These are phyloP conservation scores for Ilyonectria mors-panacis DNA, from an alignment of 2,329 filamentous ascomycete species.

Conservation along the genomic window DNA sequence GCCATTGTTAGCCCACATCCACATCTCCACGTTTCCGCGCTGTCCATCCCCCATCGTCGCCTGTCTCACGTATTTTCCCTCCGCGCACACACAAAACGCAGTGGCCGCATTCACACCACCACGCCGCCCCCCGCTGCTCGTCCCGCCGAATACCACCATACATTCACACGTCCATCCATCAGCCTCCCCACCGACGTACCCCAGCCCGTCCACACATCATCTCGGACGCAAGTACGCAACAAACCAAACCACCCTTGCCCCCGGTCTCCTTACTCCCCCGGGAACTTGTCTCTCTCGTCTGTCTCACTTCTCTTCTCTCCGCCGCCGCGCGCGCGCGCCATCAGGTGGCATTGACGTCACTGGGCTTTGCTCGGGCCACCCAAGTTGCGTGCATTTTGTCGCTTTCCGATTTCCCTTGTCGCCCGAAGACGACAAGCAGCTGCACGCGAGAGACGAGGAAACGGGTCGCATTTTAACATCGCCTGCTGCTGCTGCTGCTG, in stretches of 20 bases:
- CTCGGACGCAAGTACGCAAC: conserved; percentile 15
- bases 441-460: conserved; percentile 32
- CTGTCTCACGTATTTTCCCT: conserved; percentile 1
- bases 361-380: conserved; percentile 28
- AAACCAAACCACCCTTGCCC: conserved; percentile 5
- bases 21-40: conserved; percentile 25
- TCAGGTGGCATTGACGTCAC: conserved; percentile 51
- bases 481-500: conserved; percentile 32
- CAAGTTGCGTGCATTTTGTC: conserved; percentile 26
- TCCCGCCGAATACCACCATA: background rate
- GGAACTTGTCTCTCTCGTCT: conserved; percentile 23
- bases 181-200: conserved; percentile 1
- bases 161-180: conserved; percentile 3
- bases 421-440: conserved; percentile 25
- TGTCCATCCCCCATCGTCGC: conserved; percentile 4
- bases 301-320: conserved; percentile 28
- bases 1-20: conserved; percentile 23
- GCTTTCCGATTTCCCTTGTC: conserved; percentile 16
- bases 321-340: conserved; percentile 25
- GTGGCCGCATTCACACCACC: conserved; percentile 3
- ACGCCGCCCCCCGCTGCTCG: conserved; percentile 12
- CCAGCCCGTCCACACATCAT: conserved; percentile 19
- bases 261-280: background rate
- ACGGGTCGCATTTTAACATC: conserved; percentile 33
- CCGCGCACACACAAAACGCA: background rate